Evolutionary conservation across 179 eudicot genomes (phyloP).

Genomic region (Sideroxylon spinosum): DNA sequence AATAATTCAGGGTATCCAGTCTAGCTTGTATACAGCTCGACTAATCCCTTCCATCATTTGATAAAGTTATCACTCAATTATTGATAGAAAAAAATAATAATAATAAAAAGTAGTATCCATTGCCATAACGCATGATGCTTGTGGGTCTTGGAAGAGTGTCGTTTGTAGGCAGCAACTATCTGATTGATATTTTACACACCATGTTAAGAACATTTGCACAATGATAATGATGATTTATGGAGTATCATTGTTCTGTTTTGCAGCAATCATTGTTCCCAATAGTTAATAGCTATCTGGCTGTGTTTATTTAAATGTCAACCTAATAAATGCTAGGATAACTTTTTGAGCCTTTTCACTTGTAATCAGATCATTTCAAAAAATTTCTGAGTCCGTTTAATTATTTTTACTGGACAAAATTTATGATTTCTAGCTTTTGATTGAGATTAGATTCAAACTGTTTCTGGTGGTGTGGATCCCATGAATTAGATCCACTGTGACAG

Average conservation of each 20-base stretch:
- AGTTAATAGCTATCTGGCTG: neutral
- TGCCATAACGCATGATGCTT: neutral
- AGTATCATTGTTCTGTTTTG: neutral
- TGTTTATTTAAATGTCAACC: neutral
- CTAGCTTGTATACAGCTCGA: too few relatives aligned
- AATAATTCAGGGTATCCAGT: too few relatives aligned
- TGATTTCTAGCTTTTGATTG: neutral
- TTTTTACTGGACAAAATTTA: neutral
- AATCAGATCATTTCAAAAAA: neutral
- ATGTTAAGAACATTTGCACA: neutral
- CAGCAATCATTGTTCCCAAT: neutral
- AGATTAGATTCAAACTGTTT: neutral
- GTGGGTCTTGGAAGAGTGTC: neutral
- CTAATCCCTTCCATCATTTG: neutral
- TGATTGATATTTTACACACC: neutral
- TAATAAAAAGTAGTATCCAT: neutral
- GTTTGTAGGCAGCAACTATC: neutral
- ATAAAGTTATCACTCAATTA: neutral
- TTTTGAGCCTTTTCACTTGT: neutral
- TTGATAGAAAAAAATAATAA: neutral
- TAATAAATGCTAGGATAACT: neutral
- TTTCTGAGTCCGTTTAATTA: too few relatives aligned
- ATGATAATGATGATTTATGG: neutral
- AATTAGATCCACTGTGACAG: too few relatives aligned
- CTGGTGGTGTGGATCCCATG: neutral